Evolutionary conservation across 1,284 basidiomycete species (phyloP).

Genomic region (Apiotrichum gracile): DNA sequence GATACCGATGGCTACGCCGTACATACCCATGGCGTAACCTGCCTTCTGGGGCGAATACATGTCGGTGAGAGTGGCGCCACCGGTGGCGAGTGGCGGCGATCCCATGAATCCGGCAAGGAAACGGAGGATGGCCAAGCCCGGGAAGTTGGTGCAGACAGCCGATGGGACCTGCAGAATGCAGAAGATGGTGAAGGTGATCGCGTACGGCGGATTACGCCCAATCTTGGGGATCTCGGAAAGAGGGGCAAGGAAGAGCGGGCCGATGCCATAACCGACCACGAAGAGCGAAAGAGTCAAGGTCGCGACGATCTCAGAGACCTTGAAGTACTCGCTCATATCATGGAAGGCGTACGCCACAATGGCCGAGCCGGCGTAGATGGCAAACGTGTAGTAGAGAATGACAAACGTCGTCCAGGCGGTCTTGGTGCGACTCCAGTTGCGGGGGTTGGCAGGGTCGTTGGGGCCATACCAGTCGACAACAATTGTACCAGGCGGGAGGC

Average conservation of each 20-base stretch:
- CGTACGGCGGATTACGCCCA: constrained; percentile 37
- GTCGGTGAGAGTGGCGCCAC: constrained; percentile 63
- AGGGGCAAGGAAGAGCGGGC: constrained; percentile 49
- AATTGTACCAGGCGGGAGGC: constrained; percentile 3
- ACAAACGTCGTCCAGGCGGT: constrained; percentile 64
- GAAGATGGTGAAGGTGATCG: constrained; percentile 40
- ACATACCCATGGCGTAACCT: constrained; percentile 62
- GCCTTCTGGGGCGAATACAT: constrained; percentile 58
- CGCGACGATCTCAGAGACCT: constrained; percentile 7
- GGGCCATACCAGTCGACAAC: constrained; percentile 60
- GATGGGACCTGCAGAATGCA: constrained; percentile 39
- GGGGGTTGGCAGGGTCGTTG: constrained; percentile 59
- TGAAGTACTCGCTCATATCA: constrained; percentile 7
- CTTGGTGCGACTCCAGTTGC: constrained; percentile 58
- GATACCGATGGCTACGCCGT: constrained; percentile 49
- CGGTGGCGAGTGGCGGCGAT: constrained; percentile 29
- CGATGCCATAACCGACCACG: constrained; percentile 61
- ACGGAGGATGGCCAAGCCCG: constrained; percentile 37
- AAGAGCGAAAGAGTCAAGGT: constrained; percentile 11
- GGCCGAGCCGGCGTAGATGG: constrained; percentile 15
- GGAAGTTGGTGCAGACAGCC: constrained; percentile 36
- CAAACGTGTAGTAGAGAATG: constrained; percentile 51
- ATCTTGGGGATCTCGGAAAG: constrained; percentile 34
- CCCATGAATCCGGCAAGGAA: constrained; percentile 25
- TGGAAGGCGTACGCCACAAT: constrained; percentile 10